These are phyloP conservation scores for Quercus tomentella DNA, from an alignment of 331 rosid species.

Conservation along the genomic window DNA sequence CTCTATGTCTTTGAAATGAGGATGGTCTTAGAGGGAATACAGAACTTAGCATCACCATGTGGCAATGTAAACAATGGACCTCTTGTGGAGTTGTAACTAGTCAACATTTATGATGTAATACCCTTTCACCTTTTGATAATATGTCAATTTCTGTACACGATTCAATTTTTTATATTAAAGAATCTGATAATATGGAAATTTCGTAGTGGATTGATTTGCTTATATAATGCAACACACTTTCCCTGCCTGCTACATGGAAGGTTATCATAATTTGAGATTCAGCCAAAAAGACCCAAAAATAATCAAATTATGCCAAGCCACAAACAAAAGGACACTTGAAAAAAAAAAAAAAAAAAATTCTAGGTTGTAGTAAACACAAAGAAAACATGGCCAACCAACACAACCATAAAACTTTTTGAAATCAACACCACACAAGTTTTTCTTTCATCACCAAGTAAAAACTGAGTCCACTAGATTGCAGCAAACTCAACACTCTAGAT, in stretches of 20 bases:
- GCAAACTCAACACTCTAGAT: conserved; percentile 50
- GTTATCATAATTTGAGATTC: not conserved
- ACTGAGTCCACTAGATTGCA: conserved; percentile 25
- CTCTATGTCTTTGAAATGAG: no score
- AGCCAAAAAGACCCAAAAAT: not conserved
- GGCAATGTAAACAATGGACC: no score
- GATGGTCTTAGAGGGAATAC: no score
- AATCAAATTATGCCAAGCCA: not conserved
- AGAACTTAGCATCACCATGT: no score
- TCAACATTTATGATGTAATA: no score
- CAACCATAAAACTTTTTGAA: not conserved
- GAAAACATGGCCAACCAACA: not conserved
- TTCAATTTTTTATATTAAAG: no score
- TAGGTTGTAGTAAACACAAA: not conserved
- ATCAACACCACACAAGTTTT: conserved; percentile 30
- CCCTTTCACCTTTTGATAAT: no score
- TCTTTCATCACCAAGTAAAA: conserved; percentile 18
- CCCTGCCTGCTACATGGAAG: not conserved
- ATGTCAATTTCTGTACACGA: no score
- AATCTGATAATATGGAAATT: no score
- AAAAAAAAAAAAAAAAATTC: not conserved
- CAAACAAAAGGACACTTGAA: not conserved
- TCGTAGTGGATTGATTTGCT: no score
- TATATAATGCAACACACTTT: no score
- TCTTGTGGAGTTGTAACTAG: no score